phyloP scores from a whole-genome alignment of 1,139 yeast species.

The Taphrina communis region DNA sequence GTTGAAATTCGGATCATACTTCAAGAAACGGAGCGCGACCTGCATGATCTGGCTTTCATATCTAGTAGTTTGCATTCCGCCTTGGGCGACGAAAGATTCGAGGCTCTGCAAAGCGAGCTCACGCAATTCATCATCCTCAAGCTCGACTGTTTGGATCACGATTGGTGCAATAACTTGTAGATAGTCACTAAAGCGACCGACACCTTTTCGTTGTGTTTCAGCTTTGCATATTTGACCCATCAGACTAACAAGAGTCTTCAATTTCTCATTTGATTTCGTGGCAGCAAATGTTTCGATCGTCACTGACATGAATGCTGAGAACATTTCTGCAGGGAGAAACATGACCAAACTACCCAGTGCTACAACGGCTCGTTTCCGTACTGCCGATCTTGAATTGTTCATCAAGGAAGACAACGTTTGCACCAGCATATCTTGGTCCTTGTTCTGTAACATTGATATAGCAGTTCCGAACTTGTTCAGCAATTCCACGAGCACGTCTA shows the following conservation, averaged over 20 bases:
- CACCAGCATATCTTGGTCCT: constrained; percentile 51
- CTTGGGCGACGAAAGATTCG: constrained; percentile 49
- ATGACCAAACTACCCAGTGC: constrained; percentile 61
- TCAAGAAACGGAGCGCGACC: constrained; percentile 56
- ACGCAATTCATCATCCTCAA: constrained; percentile 49
- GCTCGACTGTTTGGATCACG: constrained; percentile 47
- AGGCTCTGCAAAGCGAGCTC: constrained; percentile 51
- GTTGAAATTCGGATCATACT: constrained; percentile 65
- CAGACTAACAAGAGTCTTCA: constrained; percentile 48
- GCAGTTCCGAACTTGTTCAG: constrained; percentile 62
- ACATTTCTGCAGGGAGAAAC: constrained; percentile 50
- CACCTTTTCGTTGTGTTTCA: constrained; percentile 48
- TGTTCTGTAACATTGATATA: constrained; percentile 50
- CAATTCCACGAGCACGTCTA: constrained; percentile 69
- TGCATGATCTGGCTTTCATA: constrained; percentile 52
- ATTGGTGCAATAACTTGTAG: constrained; percentile 47
- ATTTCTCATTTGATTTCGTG: constrained; percentile 44
- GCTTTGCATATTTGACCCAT: constrained; percentile 46
- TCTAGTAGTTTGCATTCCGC: constrained; percentile 48
- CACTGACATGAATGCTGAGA: constrained; percentile 48
- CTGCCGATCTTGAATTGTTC: constrained; percentile 48
- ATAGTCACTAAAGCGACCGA: constrained; percentile 47
- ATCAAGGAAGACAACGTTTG: constrained; percentile 47
- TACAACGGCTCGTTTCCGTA: constrained; percentile 57
- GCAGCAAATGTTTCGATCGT: constrained; percentile 46